Evolutionary conservation across 2,329 filamentous ascomycete genomes (phyloP), one percentile per base, ranked within the genome.

Genomic region (Xylariaceae sp.): DNA sequence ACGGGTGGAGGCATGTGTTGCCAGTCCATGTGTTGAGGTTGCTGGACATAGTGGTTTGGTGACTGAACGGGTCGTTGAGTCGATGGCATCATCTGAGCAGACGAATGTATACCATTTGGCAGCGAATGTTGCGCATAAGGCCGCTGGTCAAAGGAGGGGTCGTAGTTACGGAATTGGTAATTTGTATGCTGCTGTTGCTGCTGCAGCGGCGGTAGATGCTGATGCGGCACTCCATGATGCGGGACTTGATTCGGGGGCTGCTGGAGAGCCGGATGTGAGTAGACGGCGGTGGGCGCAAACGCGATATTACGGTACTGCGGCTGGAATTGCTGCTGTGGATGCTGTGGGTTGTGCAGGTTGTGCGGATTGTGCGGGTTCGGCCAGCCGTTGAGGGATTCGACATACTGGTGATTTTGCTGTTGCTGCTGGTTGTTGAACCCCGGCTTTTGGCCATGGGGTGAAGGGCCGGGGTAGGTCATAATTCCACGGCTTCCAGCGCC

Each of bases 31-130:
- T 36, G 36, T 18, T 55, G 50, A 9, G 36, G 21, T 42, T 71
- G 68, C n/a, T 57, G 54, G 30, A 64, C 60, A 58, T 72, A 69
- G 20, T 70, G 64, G 33, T 44, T 26, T 66, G 67, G 53, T 58
- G 60, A 69, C 33, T 71, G 69, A 29, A 67, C 62, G 15, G 73
- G 69, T 37, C 74, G 76, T 39, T 70, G 67, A 30, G 64, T 61
- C 20, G 71, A 62, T n/a, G 68, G 67, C 49, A 63, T 52, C 55
- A 58, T 57, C 35, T 62, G 61, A 9, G 45, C 45, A 6, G 53
- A 55, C 46, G 49, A 30, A 46, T 55, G 47, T 37, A 60, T 62
- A 30, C 54, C 41, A 33, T 62, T 60, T 50, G 61, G 59, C 41
- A 59, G 64, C 30, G 50, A 46, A 11, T 45, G 35, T 18, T 61